phyloP scores from a whole-genome alignment of 768 basidiomycete species.

The Naganishia onofrii region DNA sequence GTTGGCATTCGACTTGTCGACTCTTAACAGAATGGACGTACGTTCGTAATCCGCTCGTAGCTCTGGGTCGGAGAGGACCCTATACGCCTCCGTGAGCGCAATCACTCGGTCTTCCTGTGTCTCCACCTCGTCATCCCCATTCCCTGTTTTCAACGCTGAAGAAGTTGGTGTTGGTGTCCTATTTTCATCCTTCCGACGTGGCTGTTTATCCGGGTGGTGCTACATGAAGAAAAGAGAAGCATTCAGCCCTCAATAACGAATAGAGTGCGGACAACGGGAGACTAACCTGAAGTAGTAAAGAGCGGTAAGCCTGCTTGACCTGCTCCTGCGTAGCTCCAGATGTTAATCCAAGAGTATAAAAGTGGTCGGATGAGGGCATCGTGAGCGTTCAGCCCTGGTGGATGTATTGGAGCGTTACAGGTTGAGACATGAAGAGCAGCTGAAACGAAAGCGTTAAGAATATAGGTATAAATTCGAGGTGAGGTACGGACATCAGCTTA shows the following conservation, averaged over 20 bases:
- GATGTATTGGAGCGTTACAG: background rate
- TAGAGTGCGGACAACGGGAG: background rate
- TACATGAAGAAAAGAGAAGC: background rate
- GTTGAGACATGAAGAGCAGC: background rate
- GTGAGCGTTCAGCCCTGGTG: background rate
- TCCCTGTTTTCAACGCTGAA: background rate
- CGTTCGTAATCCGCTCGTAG: slow-evolving; percentile 20
- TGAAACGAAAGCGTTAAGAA: too few species aligned
- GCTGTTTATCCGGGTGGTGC: slow-evolving; percentile 32
- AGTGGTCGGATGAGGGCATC: background rate
- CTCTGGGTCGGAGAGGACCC: slow-evolving; percentile 13
- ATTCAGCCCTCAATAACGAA: too few species aligned
- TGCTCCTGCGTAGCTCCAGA: slow-evolving; percentile 1
- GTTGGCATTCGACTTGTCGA: too few species aligned
- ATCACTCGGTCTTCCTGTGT: slow-evolving; percentile 7
- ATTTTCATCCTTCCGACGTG: background rate
- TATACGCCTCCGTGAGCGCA: slow-evolving; percentile 23
- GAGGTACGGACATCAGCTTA: background rate
- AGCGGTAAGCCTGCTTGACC: slow-evolving; percentile 24
- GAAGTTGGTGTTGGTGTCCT: background rate
- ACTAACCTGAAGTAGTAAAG: slow-evolving; percentile 26
- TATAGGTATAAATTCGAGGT: background rate
- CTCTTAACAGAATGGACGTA: too few species aligned
- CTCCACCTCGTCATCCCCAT: background rate
- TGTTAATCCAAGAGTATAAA: background rate